A percentile compares a stretch with the other conserved stretches of the same genome.
phyloP scores from a whole-genome alignment of 768 basidiomycete genomes.

The Pisolithus albus region DNA sequence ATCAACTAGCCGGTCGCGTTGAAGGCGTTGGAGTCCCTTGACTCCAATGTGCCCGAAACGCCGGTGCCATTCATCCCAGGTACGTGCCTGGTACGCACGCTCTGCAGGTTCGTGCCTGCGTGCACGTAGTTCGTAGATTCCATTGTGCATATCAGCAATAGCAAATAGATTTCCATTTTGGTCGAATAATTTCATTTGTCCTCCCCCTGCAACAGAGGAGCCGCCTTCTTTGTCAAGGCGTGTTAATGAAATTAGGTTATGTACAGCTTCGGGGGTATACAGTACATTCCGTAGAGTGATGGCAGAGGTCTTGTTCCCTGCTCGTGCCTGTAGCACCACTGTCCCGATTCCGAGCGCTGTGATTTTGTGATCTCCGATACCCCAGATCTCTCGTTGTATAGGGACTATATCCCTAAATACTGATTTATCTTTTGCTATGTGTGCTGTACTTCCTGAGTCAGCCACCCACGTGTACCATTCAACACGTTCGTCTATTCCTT shows the following conservation, averaged over 20 bases:
- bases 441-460: not conserved
- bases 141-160: not conserved
- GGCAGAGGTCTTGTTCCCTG: not conserved
- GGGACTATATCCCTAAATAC: not conserved
- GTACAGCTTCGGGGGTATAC: not conserved
- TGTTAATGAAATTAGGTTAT: conserved; percentile 2
- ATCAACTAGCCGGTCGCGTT: too few species aligned
- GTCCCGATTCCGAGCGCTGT: not conserved
- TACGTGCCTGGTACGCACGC: too few species aligned
- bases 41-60: too few species aligned
- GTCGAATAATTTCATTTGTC: not conserved
- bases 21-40: too few species aligned
- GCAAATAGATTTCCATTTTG: not conserved
- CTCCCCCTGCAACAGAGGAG: not conserved
- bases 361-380: not conserved
- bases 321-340: not conserved
- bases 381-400: not conserved
- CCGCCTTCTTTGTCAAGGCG: not conserved
- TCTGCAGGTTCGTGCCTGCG: too few species aligned
- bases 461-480: not conserved
- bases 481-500: not conserved
- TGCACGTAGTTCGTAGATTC: too few species aligned
- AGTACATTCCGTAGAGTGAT: not conserved
- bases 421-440: not conserved
- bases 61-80: too few species aligned